Base-by-base conservation (phyloP, 257 asterid species). In the Solanum corneliomulleri region DNA sequence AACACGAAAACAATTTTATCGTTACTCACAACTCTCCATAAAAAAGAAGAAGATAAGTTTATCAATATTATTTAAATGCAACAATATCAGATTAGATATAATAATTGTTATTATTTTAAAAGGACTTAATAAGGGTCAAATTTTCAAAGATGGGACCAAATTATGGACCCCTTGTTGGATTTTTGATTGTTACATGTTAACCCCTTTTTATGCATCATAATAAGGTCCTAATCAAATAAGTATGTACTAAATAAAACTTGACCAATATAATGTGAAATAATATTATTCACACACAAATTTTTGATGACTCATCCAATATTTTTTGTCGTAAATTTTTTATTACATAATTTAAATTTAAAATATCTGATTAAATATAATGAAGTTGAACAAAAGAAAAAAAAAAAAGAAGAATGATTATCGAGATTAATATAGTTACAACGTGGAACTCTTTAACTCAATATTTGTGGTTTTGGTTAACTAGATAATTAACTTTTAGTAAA, bases 341-440 rank as follows among this genome's bases (percentile, higher is more conserved):
- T 56, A 20, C 0, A 56, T 0, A 7, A 56, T 20, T 20, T 1
- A 0, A 56, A 52, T 0, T 52, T 2, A 52, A 52, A 6, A 16
- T 16, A 1, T 52, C 4, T 52, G 0, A 52, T 16, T 18, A 52
- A 52, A 6, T 3, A 52, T 16, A 1, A 49, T 15, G 42, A 15
- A 15, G 8, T 49, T 5, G 9, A 0, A 5, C 2, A 8, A 15
- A 49, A 5, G 21, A 15, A 3, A 62, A n/a, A 41, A 25, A 49
- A 49, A 16, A 20, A 78, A 20, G 1, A 6, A n/a, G 33, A 41
- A 41, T 71, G 44, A 39, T n/a, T 16, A 31, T 45, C 5, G 41
- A 25, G n/a, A 71, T 0, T 16, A 85, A 39, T 21, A 76, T 25
- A 25, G n/a, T 77, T 47, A 41, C 29, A 18, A 47, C 27, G 49